Evolutionary conservation across 2,329 filamentous ascomycete species (phyloP), one percentile per base, ranked within the genome.

Genomic region (Myriangium duriaei): DNA sequence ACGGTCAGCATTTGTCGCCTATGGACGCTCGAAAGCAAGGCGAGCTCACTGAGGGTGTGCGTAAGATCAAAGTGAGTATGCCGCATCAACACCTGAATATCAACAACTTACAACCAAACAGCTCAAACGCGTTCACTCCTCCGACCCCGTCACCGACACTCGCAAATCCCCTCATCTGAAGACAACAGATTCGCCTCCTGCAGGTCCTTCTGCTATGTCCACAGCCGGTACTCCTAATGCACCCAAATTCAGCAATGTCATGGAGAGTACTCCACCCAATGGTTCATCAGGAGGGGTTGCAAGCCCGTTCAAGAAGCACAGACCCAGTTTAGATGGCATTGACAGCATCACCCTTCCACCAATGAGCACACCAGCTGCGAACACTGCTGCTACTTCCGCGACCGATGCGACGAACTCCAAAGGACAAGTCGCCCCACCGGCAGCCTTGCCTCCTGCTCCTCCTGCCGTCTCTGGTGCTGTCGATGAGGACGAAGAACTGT

Each of bases 51-150:
- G 83, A 87, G 45, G 81, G 82, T 33, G 81, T 91, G 35, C 74
- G 83, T 50, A 79, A 84, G 49, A 88, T 91, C 58, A 81, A 78
- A 60, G 83, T 85, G 68, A 18, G 32, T 37, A 3, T 11, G 5
- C 44, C 11, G 9, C 19, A 5, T 6, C 10, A 3, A 11, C 15
- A 2, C 4, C 11, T 32, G 10, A 37, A 5, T 24, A 17, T 14
- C 7, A 31, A 42, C 39, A 16, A 40, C 39, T 36, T 14, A 42
- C 19, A 37, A 9, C 14, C 14, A 14, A 26, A 15, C 4, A 87
- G 82, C 74, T 88, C 45, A 88, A 88, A 67, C 73, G 82, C 46
- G 79, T 81, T 46, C 81, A 85, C 55, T 87, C 82, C 12, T 59
- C 66, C 21, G 60, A 59, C 41, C 55, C 60, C 21, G 65, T 60